Base-by-base conservation (phyloP, 345 rosid genomes). In the Sisymbrium irio region DNA sequence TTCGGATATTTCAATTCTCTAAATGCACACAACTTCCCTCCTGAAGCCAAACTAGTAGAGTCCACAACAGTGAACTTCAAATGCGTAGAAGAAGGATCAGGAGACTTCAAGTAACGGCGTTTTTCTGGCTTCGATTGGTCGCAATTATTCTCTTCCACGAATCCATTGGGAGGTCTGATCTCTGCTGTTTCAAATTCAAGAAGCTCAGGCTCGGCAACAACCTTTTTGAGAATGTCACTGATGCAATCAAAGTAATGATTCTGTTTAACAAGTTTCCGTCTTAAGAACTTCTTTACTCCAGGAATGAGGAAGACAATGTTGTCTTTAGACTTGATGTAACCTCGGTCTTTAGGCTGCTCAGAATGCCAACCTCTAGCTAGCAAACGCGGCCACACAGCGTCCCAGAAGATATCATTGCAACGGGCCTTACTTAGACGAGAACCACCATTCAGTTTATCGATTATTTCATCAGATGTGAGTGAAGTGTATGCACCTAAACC, bases 351-450 rank as follows among this genome's bases (percentile, higher is more conserved):
- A 0, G 87, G 82, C 74, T 85, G 86, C 77, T 89, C 92, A 9
- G 92, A 89, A 72, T 69, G 82, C 96, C 96, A 89, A 64, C 96
- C 92, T 78, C 81, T 77, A 3, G 86, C 90, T 5, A 89, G 81
- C 73, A 89, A 79, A 56, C 87, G 90, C 0, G 96, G 92, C 96
- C 96, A 89, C 72, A 87, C 89, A 58, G 90, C 90, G 65, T 87
- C 96, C 92, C 92, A 87, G 63, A 87, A 89, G 46, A 89, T 80
- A 77, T 89, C 89, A 65, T 69, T 84, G 42, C 79, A 78, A 11
- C 90, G 89, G 17, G 90, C 86, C 77, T 89, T 89, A 82, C 89
- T 83, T 78, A 87, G 78, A 51, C 90, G 85, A 22, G 79, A 62
- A 33, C 82, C 82, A 5, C 89, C 85, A 18, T 77, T 77, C 72